Evolutionary conservation across 2,329 filamentous ascomycete species (phyloP).

Genomic region (Fusarium caatingaense): DNA sequence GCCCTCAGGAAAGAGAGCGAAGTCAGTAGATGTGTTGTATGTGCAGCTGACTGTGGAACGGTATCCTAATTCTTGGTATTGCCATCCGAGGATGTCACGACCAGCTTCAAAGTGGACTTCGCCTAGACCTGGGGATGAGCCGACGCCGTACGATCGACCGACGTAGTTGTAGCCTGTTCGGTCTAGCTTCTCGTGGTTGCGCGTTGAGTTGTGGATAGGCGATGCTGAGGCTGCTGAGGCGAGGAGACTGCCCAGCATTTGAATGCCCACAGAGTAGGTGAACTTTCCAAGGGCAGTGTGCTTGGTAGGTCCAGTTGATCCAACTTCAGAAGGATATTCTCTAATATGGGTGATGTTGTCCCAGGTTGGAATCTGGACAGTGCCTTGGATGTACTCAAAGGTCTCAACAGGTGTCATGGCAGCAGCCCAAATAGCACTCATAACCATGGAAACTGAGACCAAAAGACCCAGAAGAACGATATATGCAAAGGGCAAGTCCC

Average conservation of each 20-base stretch:
- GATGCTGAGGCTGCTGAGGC: constrained; percentile 39
- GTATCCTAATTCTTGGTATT: constrained; percentile 51
- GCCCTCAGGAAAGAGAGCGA: constrained; percentile 11
- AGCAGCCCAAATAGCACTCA: constrained; percentile 39
- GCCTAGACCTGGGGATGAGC: constrained; percentile 42
- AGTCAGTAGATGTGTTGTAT: constrained; percentile 52
- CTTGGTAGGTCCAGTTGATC: constrained; percentile 21
- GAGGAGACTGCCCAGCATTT: constrained; percentile 40
- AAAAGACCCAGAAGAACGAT: not conserved
- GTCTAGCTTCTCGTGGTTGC: constrained; percentile 44
- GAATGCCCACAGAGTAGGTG: constrained; percentile 43
- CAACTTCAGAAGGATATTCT: constrained; percentile 43
- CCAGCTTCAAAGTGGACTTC: constrained; percentile 11
- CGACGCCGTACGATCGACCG: constrained; percentile 46
- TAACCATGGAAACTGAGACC: constrained; percentile 19
- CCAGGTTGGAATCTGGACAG: constrained; percentile 39
- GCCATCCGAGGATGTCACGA: constrained; percentile 39
- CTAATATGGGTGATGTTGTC: constrained; percentile 32
- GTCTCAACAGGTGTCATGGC: constrained; percentile 40
- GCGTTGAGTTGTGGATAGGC: constrained; percentile 24
- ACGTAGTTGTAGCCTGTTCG: constrained; percentile 43
- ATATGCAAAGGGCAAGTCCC: constrained; percentile 15
- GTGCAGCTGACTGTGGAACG: constrained; percentile 49
- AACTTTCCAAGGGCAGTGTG: constrained; percentile 39
- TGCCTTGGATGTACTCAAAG: constrained; percentile 3